Percentiles rank a stretch among this genome's conserved stretches.
Evolutionary conservation across 139 green algal genomes (phyloP).

Genomic region (Closterium sp.): DNA sequence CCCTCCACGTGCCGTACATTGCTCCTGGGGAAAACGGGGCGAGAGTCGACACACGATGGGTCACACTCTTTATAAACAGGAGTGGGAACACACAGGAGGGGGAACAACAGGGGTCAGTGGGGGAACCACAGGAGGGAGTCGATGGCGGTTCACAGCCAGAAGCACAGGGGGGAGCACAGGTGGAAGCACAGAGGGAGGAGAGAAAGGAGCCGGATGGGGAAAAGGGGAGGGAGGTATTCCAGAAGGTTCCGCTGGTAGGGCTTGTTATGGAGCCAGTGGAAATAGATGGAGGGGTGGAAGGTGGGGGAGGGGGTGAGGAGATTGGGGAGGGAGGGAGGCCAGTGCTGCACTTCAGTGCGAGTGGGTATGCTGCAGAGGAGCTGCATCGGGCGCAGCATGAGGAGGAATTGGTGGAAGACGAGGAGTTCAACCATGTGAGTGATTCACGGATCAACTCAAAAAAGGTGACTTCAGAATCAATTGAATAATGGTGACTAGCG

Average conservation of each 20-base stretch:
- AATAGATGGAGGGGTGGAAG: background rate
- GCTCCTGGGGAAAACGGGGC: constrained; percentile 75
- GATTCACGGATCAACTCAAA: too few relatives aligned
- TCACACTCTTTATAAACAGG: constrained; percentile 52
- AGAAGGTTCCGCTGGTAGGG: background rate
- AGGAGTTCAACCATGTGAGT: background rate
- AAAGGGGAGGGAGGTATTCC: background rate
- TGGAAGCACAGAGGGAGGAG: background rate
- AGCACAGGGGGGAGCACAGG: constrained; percentile 14
- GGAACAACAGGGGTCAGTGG: background rate
- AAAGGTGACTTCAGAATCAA: too few relatives aligned
- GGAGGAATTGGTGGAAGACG: background rate
- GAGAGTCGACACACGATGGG: constrained; percentile 70
- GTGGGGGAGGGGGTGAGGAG: background rate
- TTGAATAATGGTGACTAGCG: too few relatives aligned
- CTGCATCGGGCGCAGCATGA: background rate
- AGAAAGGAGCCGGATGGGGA: background rate
- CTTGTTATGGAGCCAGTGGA: background rate
- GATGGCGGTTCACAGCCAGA: too few relatives aligned
- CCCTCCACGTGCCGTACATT: constrained; percentile 79
- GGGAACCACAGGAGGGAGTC: too few relatives aligned
- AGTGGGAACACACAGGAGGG: background rate
- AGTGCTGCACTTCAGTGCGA: constrained; percentile 35
- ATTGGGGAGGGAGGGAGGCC: background rate
- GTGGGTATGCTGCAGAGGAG: too few relatives aligned